Base-by-base conservation (phyloP, 305 asterid genomes). In the Plantago coronopus region DNA sequence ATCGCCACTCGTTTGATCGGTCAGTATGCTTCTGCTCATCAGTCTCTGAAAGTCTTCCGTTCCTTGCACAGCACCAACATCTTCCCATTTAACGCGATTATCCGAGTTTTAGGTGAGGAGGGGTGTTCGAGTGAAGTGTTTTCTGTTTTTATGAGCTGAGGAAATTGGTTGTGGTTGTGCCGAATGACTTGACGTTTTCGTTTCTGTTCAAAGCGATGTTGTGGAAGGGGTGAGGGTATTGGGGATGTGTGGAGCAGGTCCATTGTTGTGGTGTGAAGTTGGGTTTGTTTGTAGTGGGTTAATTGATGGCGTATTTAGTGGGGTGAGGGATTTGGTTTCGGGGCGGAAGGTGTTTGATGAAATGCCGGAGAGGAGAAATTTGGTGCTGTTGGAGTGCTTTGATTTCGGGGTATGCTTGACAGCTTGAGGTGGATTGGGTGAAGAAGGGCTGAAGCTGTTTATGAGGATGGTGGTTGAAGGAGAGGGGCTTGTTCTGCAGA, bases 1-100 rank as follows among this genome's bases (percentile, higher is more conserved):
- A 62, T 82, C 12, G 81, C 91, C 57, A 82, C 95, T 62, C 88
- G 94, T 45, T 80, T 87, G 42, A 79, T 87, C 16, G 94, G 91
- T 44, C 87, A 83, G 29, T 87, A 84, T n/a, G 76, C 78, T 78
- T 29, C 64, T n/a, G n/a, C 88, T 12, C 37, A 59, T 0, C 25
- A 49, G 10, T 81, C 88, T 19, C 74, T 87, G 61, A 76, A 69
- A 46, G 62, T 84, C 64, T 77, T 87, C 65, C 29, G 49, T 31
- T 70, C 47, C 4, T 34, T 87, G 5, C 74, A 22, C 0, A 56
- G 46, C 14, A 84, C 94, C 53, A 81, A 82, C 29, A 38, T 84
- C 44, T 87, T 82, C 73, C 91, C 95, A 0, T 76, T 70, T 55
- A 87, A 87, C 19, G 83, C 95, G 13, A 71, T 80, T 54, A 79